These are phyloP conservation scores for Lyophyllum semitale DNA, from an alignment of 768 basidiomycete species.

Conservation along the genomic window DNA sequence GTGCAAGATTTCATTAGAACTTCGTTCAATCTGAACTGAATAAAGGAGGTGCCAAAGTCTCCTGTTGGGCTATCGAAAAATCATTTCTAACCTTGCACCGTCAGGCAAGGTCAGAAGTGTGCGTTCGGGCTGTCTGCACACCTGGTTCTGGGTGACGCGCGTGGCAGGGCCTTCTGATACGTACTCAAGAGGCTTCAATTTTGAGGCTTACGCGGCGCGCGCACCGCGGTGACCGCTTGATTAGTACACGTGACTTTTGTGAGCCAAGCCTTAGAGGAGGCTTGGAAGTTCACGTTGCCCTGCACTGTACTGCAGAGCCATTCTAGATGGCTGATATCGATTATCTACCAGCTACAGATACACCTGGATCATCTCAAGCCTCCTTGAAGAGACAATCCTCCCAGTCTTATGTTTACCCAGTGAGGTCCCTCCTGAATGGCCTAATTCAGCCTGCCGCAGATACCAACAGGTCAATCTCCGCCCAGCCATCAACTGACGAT, in stretches of 20 bases:
- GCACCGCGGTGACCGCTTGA: not conserved
- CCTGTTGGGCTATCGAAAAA: too few relatives aligned
- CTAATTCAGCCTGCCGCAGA: conserved; percentile 33
- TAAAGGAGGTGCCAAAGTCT: not conserved
- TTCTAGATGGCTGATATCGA: not conserved
- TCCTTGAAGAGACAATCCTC: conserved; percentile 3
- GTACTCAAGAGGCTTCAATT: too few relatives aligned
- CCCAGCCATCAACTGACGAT: not conserved
- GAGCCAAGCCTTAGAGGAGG: not conserved
- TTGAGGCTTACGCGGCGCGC: not conserved
- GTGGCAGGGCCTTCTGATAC: too few relatives aligned
- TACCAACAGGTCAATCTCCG: not conserved
- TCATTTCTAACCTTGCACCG: too few relatives aligned
- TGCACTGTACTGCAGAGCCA: not conserved
- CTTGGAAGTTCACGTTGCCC: not conserved
- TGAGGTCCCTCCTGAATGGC: conserved; percentile 39
- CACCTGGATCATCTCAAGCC: not conserved
- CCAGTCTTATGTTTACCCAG: conserved; percentile 39
- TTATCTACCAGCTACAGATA: not conserved
- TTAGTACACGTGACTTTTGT: not conserved
- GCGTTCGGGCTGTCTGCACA: too few relatives aligned
- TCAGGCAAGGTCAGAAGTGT: too few relatives aligned
- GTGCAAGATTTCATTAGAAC: conserved; percentile 64
- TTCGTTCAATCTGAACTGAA: conserved; percentile 29
- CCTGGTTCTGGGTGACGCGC: too few relatives aligned